Evolutionary conservation across 208 protist genomes (phyloP), one percentile per base, ranked within the genome.

Genomic region (Blechomonas ayalai): DNA sequence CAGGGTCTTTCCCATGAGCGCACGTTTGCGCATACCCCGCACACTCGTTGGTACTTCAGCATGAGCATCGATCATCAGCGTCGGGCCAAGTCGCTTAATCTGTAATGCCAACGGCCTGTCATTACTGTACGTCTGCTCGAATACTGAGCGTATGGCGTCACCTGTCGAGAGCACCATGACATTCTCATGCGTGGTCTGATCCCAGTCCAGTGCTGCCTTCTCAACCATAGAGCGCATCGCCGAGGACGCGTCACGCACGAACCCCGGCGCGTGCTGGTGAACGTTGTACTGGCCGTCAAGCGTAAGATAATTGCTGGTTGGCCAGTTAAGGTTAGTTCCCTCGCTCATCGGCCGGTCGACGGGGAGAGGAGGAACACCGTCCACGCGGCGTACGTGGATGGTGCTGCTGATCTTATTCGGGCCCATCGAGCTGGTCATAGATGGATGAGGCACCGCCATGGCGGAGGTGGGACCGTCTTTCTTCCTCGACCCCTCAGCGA

Each of bases 261-360:
- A 91, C 3, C 86, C 86, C 0, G 81, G 86, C 0, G 75, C 80
- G 51, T 86, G 63, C 31, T 84, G 79, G 48, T 90, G 81, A 3
- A 89, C 25, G 63, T 84, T 82, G 59, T 84, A 70, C 28, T 55
- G 44, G 9, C 59, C 36, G 49, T 90, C 86, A 3, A 82, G 50
- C 1, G 67, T 65, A 8, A 94, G 62, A 58, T 85, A 94, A 47
- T 66, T 91, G 48, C 69, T 40, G 6, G 86, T 64, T 7, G 82
- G 73, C 4, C 51, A 13, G 62, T 89, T 83, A 2, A 94, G 43
- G 59, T 90, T 67, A 10, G 81, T 90, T 38, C 79, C 79, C 1
- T 53, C 25, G 1, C 47, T 27, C 16, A 91, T 56, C 20, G 82
- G 81, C 8, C 19, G 29, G 15, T 24, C 27, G 64, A 89, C 72